These are phyloP conservation scores for Balakata baccata DNA, from an alignment of 345 rosid genomes.

Conservation along the genomic window DNA sequence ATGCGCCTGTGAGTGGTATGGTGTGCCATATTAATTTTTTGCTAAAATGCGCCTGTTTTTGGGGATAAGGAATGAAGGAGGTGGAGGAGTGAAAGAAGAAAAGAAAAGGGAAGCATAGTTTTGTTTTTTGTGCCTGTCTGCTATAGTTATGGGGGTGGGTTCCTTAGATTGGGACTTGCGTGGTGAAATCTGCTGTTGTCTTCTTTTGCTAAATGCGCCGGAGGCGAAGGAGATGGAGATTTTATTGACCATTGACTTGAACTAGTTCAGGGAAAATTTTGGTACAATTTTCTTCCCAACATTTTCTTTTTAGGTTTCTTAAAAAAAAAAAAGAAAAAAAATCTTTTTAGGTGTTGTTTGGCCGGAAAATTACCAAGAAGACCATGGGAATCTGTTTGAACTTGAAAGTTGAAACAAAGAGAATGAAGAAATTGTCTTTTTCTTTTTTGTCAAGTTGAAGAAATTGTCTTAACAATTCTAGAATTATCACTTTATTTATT, in stretches of 20 bases:
- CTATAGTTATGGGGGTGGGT: constrained; percentile 12
- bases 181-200: constrained; percentile 29
- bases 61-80: constrained; percentile 3
- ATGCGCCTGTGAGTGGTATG: constrained; percentile 35
- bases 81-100: neutral
- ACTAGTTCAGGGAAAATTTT: neutral
- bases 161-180: constrained; percentile 24
- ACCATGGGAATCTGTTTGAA: neutral
- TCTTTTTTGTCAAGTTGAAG: no score
- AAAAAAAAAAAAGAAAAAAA: no score
- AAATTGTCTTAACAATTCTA: no score
- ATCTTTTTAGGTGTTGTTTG: no score
- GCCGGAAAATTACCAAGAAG: neutral
- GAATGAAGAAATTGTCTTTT: no score
- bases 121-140: neutral
- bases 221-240: constrained; percentile 18
- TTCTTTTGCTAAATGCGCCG: constrained; percentile 28
- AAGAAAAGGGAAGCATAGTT: neutral
- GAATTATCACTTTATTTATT: neutral
- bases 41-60: constrained; percentile 29
- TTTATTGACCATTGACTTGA: constrained; percentile 49
- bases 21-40: constrained; percentile 34
- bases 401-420: neutral
- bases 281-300: neutral
- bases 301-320: no score